Evolutionary conservation across 192 early-diverging fungal species (phyloP).

Genomic region (Backusella psychrophila): DNA sequence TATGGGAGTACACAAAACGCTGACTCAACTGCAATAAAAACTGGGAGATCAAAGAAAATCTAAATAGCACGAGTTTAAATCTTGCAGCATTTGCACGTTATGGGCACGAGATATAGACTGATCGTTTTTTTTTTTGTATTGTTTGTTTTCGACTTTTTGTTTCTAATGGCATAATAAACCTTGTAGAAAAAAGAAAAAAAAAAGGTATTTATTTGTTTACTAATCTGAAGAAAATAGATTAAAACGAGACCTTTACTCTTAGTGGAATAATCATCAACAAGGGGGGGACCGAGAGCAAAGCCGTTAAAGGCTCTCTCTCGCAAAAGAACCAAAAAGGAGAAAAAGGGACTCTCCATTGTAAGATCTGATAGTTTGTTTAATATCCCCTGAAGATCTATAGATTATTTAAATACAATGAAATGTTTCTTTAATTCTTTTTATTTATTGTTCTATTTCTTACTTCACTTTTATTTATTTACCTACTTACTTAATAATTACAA

Average conservation of each 20-base stretch:
- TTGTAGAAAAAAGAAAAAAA: background rate
- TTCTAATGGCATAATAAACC: background rate
- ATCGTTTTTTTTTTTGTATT: background rate
- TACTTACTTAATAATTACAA: background rate
- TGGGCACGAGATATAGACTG: background rate
- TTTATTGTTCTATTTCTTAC: slow-evolving; percentile 1
- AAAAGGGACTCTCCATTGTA: slow-evolving; percentile 2
- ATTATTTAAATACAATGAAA: slow-evolving; percentile 1
- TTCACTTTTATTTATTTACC: background rate
- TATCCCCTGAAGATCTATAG: background rate
- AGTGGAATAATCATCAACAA: background rate
- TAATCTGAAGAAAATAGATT: background rate
- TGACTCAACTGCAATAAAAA: background rate
- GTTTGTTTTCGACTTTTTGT: background rate
- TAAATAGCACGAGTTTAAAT: slow-evolving; percentile 6
- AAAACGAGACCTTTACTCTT: background rate
- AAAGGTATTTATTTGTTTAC: background rate
- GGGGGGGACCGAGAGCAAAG: background rate
- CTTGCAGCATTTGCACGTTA: slow-evolving; percentile 1
- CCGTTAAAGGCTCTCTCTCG: background rate
- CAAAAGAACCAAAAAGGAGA: background rate
- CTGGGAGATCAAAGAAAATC: slow-evolving; percentile 7
- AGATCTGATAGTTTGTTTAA: slow-evolving; percentile 3
- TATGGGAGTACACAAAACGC: background rate
- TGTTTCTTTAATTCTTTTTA: background rate